Evolutionary conservation across 2,329 filamentous ascomycete genomes (phyloP), one percentile per base, ranked within the genome.

Genomic region (Botrytis sinoallii): DNA sequence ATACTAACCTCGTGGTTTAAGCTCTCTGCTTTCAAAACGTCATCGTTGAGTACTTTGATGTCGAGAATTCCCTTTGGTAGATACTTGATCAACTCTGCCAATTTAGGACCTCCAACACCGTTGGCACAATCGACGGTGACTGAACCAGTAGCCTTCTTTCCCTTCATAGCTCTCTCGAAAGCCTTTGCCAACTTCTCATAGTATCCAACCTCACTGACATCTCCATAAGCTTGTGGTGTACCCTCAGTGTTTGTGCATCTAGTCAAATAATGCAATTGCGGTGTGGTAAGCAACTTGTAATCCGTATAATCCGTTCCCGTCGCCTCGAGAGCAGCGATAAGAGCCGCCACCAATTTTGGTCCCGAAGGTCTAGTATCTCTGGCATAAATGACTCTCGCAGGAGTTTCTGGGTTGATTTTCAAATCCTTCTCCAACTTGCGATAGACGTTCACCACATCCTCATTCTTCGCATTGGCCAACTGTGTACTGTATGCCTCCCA

Each of bases 241-340:
- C 92, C 93, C 79, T 96, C 89, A 1, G 95, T 98, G 85, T 99
- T 99, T 84, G 94, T 89, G 83, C 95, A 97, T 77, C 96, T 93
- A 46, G 95, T 95, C 77, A 98, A 87, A 84, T 99, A 99, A 85
- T 99, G 96, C 74, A 99, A 88, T 85, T 98, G 96, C n/a, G 96
- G 96, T 5, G 96, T 99, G 20, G 96, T 98, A 80, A 98, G 87
- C 81, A 95, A 91, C 84, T 95, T 96, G 85, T 91, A 95, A 85
- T 98, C 95, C 80, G 90, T 90, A 81, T 89, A 91, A 75, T 93
- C 89, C 72, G 92, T 90, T 73, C 89, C 88, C 65, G 92, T 91
- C 70, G 93, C 93, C 75, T 91, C 90, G 76, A 98, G 86, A 29
- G 93, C 93, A 80, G 93, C 92, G 74, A 91, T 88, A 68, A 98